Evolutionary conservation across 2,329 filamentous ascomycete genomes (phyloP).

Genomic region (Claviceps maximensis): DNA sequence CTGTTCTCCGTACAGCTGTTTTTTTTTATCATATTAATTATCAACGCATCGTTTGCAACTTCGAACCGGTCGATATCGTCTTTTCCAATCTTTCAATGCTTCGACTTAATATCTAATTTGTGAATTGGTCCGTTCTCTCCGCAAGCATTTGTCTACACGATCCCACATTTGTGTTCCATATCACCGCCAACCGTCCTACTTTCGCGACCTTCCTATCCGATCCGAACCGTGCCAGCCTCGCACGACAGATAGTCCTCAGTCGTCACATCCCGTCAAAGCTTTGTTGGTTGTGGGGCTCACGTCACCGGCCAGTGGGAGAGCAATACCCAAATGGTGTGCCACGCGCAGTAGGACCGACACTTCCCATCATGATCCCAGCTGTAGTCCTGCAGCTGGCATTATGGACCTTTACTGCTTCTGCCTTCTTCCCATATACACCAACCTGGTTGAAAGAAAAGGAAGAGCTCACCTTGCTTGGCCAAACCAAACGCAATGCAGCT

Average conservation of each 20-base stretch:
- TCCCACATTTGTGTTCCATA: background rate
- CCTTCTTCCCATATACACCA: constrained; percentile 35
- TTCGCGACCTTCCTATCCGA: background rate
- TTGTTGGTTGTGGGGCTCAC: background rate
- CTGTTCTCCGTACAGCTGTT: constrained; percentile 3
- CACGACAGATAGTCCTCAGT: background rate
- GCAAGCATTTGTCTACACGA: background rate
- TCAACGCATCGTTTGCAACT: constrained; percentile 3
- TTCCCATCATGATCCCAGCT: constrained; percentile 27
- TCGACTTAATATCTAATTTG: constrained; percentile 9
- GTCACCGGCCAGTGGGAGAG: background rate
- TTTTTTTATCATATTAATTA: constrained; percentile 4
- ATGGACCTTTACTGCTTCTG: constrained; percentile 30
- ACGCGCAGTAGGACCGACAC: constrained; percentile 1
- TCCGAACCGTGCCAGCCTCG: constrained; percentile 1
- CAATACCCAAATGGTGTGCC: constrained; percentile 1
- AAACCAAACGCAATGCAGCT: constrained; percentile 13
- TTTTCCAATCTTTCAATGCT: constrained; percentile 3
- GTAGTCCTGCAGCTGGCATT: constrained; percentile 31
- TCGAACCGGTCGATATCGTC: background rate
- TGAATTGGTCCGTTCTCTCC: constrained; percentile 1
- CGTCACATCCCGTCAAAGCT: background rate
- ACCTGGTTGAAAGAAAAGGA: constrained; percentile 20
- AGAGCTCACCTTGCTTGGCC: constrained; percentile 8
- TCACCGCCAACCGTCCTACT: background rate